These are phyloP conservation scores for Stylonectria norvegica DNA, from an alignment of 2,329 filamentous ascomycete genomes.

Conservation along the genomic window DNA sequence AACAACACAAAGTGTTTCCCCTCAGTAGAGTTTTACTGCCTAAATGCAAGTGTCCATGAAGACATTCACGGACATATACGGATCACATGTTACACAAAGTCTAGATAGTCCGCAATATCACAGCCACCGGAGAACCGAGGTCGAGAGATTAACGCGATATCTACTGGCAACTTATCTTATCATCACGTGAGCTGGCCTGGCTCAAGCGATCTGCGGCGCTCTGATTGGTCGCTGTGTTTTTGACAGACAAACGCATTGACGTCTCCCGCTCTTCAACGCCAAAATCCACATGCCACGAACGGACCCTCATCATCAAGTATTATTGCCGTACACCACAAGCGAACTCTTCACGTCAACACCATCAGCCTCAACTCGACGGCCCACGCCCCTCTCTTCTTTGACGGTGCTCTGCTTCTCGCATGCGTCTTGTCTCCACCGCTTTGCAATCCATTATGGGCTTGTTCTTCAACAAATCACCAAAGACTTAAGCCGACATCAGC, in stretches of 20 bases:
- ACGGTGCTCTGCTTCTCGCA: slow-evolving; percentile 9
- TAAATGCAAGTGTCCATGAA: too few relatives aligned
- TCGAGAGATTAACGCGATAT: too few relatives aligned
- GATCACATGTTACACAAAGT: too few relatives aligned
- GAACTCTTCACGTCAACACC: slow-evolving; percentile 10
- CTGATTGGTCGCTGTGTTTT: slow-evolving; percentile 22
- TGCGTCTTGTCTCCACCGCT: slow-evolving; percentile 3
- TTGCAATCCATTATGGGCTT: slow-evolving; percentile 17
- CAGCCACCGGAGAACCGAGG: too few relatives aligned
- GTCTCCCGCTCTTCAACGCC: slow-evolving; percentile 16
- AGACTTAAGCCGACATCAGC: background rate
- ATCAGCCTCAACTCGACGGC: slow-evolving; percentile 13
- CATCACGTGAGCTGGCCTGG: slow-evolving; percentile 18
- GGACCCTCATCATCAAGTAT: slow-evolving; percentile 17
- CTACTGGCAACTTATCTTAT: too few relatives aligned
- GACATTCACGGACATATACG: too few relatives aligned
- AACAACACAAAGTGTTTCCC: too few relatives aligned
- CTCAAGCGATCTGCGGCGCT: background rate
- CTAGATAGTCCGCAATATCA: too few relatives aligned
- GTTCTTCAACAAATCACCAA: background rate
- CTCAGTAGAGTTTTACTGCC: too few relatives aligned
- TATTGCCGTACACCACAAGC: slow-evolving; percentile 10
- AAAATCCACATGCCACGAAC: slow-evolving; percentile 21
- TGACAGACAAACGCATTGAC: slow-evolving; percentile 16
- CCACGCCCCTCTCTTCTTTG: slow-evolving; percentile 10